A percentile compares a stretch with the other conserved stretches of the same genome.
phyloP scores from a whole-genome alignment of 2,329 filamentous ascomycete genomes.

The Thelonectria olida region DNA sequence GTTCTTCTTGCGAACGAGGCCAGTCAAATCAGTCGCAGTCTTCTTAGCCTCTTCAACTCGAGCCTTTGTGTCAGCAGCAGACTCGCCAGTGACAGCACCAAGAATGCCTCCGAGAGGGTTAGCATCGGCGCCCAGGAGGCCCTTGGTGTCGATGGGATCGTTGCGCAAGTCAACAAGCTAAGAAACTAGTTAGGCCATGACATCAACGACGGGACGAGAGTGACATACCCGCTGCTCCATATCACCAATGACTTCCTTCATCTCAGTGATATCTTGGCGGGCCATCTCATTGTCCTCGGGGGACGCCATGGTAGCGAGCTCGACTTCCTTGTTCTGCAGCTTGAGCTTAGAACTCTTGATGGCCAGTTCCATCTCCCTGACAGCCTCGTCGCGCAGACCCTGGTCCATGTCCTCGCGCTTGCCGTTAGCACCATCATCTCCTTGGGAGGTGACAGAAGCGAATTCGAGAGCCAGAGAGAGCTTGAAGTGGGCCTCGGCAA shows the following conservation, averaged over 20 bases:
- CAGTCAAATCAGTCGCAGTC: conserved; percentile 76
- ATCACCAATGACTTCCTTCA: conserved; percentile 80
- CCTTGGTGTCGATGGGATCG: conserved; percentile 59
- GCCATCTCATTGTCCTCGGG: conserved; percentile 74
- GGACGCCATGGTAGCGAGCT: conserved; percentile 68
- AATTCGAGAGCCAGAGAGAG: conserved; percentile 95
- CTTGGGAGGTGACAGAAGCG: conserved; percentile 76
- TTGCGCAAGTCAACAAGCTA: conserved; percentile 74
- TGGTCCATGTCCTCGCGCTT: conserved; percentile 70
- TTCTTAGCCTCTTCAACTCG: conserved; percentile 78
- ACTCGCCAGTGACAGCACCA: conserved; percentile 70
- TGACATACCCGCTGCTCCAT: conserved; percentile 76
- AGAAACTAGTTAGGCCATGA: conserved; percentile 16
- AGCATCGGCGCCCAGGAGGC: conserved; percentile 49
- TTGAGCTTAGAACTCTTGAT: conserved; percentile 78
- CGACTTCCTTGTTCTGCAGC: conserved; percentile 74
- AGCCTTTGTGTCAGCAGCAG: conserved; percentile 67
- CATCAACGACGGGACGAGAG: conserved; percentile 1
- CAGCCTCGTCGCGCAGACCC: conserved; percentile 74
- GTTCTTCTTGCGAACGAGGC: conserved; percentile 79
- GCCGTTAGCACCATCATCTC: conserved; percentile 54
- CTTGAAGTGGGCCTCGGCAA: conserved; percentile 97
- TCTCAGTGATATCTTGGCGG: conserved; percentile 72
- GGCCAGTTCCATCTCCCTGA: conserved; percentile 75
- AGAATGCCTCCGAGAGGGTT: conserved; percentile 68